Evolutionary conservation across 306 rosid species (phyloP), one percentile per base, ranked within the genome.

Genomic region (Citrullus colocynthis): DNA sequence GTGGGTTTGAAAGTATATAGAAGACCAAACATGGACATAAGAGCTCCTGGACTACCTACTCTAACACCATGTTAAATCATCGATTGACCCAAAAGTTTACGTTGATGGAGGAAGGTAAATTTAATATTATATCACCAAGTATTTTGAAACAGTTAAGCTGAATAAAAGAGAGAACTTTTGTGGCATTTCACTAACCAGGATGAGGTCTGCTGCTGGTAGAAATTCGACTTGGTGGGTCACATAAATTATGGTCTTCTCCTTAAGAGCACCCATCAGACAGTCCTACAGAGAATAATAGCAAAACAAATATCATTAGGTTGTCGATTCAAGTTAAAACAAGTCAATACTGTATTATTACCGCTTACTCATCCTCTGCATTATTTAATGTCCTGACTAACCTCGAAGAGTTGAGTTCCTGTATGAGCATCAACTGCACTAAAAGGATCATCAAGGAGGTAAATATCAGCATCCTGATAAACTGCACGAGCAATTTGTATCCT

Each of bases 341-440:
- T 1, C 6, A 4, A 15, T 24, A 11, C 16, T 36, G 56, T 74
- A 49, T 32, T 52, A 2, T n/a, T 57, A 1, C n/a, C 34, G 70
- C 45, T 51, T 20, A 15, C 7, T 73, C 17, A 76, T 51, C 48
- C 28, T 64, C 14, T 67, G 61, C 30, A 39, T 56, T 41, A 67
- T 24, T 71, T 10, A 41, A 9, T 7, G 59, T 41, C 34, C 67
- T 18, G 51, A 64, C 72, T 83, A 24, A 90, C 98, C 95, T 89
- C 86, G 69, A 95, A 95, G 77, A 95, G 95, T 78, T 95, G 93
- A 36, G 96, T 88, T 48, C 98, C 97, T 2, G 98, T 95, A 80
- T 92, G 98, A 86, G 98, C 98, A 88, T 95, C 98, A 55, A 95
- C 98, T 8, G 97, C 98, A 74, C 97, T 95, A 79, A 90, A 95